These are phyloP conservation scores for Suhomyces kilbournensis DNA, from an alignment of 805 yeast genomes.

Conservation along the genomic window DNA sequence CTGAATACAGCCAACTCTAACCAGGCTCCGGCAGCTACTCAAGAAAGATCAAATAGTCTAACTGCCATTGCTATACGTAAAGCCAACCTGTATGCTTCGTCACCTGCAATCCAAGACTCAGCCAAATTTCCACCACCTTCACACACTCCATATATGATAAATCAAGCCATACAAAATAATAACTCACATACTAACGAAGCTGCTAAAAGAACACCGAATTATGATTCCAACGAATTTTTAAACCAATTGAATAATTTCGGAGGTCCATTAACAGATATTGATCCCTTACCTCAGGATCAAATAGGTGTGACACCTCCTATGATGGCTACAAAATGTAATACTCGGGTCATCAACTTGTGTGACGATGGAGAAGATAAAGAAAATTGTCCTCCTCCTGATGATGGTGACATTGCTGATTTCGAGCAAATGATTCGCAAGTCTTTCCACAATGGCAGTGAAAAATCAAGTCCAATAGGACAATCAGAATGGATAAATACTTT, in stretches of 20 bases:
- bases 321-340: slow-evolving; percentile 55
- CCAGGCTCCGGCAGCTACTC: not conserved
- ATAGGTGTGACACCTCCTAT: slow-evolving; percentile 42
- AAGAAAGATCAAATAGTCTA: slow-evolving; percentile 11
- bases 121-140: slow-evolving; percentile 39
- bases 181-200: slow-evolving; percentile 2
- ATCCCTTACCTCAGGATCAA: slow-evolving; percentile 38
- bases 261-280: slow-evolving; percentile 48
- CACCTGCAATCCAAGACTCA: slow-evolving; percentile 21
- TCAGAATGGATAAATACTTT: slow-evolving; percentile 44
- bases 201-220: slow-evolving; percentile 21
- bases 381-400: slow-evolving; percentile 21
- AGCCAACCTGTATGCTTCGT: slow-evolving; percentile 22
- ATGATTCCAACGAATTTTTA: slow-evolving; percentile 41
- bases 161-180: slow-evolving; percentile 33
- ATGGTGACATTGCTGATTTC: slow-evolving; percentile 14
- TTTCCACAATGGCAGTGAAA: slow-evolving; percentile 17
- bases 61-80: slow-evolving; percentile 14
- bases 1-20: slow-evolving; percentile 6
- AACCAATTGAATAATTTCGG: slow-evolving; percentile 38
- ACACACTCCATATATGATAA: slow-evolving; percentile 37
- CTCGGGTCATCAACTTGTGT: slow-evolving; percentile 52
- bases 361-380: slow-evolving; percentile 34
- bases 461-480: slow-evolving; percentile 36
- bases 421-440: slow-evolving; percentile 26